Conservation (phyloP, 1,284 basidiomycete species). For the Hemileia vastatrix region DNA sequence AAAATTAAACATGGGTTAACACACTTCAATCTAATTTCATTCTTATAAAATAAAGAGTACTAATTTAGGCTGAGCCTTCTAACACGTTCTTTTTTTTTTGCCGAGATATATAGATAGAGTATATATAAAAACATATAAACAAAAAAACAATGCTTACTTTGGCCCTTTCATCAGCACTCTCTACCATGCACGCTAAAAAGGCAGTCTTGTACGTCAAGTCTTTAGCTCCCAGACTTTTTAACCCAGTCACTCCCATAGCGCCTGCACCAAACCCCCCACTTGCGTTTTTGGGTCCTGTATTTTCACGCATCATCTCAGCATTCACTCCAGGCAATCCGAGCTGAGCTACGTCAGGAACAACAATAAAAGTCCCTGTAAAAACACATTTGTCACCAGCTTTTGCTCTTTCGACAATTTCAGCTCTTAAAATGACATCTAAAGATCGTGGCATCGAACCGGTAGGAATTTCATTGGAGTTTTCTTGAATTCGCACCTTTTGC, state of each 20-base stretch:
- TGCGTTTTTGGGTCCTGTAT: conserved; percentile 51
- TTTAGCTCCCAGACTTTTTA: conserved; percentile 87
- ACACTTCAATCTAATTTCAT: neutral
- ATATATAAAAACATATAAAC: neutral
- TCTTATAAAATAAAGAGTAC: too few species aligned
- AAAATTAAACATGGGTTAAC: neutral
- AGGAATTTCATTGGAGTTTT: conserved; percentile 97
- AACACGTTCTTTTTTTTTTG: neutral
- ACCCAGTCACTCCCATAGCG: conserved; percentile 78
- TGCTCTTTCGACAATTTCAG: conserved; percentile 89
- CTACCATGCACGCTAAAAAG: conserved; percentile 95
- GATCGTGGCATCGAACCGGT: conserved; percentile 95
- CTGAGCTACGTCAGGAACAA: conserved; percentile 95
- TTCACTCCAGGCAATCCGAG: conserved; percentile 91
- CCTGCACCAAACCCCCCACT: conserved; percentile 58
- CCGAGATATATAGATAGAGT: conserved; percentile 4
- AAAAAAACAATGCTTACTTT: conserved; percentile 56
- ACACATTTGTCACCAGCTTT: conserved; percentile 99
- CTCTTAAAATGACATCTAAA: conserved; percentile 88
- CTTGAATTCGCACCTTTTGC: conserved; percentile 99
- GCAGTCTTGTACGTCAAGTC: conserved; percentile 98
- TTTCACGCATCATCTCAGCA: conserved; percentile 67
- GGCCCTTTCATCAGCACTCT: conserved; percentile 75
- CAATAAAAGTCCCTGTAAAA: conserved; percentile 96
- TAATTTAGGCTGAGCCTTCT: neutral